These are phyloP conservation scores for Simmondsia chinensis DNA, from an alignment of 148 eudicot genomes.

Conservation along the genomic window DNA sequence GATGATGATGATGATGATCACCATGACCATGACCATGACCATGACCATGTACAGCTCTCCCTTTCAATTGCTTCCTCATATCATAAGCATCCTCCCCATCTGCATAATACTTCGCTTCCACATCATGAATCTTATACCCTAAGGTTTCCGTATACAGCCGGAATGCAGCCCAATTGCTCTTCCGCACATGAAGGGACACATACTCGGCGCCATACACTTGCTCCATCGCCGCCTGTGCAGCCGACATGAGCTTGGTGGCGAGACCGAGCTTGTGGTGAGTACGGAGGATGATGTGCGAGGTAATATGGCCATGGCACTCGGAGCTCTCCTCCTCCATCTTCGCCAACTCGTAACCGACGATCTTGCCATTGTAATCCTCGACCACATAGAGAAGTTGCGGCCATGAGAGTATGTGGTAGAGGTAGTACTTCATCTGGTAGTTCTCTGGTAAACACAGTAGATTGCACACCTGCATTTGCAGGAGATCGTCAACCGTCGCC, in stretches of 20 bases:
- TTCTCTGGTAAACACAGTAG: slow-evolving; percentile 83
- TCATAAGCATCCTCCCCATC: slow-evolving; percentile 85
- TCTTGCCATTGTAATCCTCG: slow-evolving; percentile 77
- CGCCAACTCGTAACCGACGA: slow-evolving; percentile 81
- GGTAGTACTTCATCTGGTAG: slow-evolving; percentile 92
- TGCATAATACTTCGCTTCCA: slow-evolving; percentile 91
- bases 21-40: no score
- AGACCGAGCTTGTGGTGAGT: slow-evolving; percentile 82
- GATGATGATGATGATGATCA: no score
- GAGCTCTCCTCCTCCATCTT: slow-evolving; percentile 90
- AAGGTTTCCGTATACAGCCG: slow-evolving; percentile 68
- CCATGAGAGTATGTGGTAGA: slow-evolving; percentile 94
- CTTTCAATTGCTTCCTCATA: slow-evolving; percentile 70
- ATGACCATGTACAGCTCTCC: slow-evolving; percentile 19
- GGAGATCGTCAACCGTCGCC: slow-evolving; percentile 72
- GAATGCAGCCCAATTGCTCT: slow-evolving; percentile 88
- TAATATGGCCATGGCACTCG: slow-evolving; percentile 92
- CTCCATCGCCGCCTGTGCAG: slow-evolving; percentile 91
- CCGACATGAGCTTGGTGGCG: slow-evolving; percentile 95
- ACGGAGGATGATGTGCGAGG: slow-evolving; percentile 74
- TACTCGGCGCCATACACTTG: slow-evolving; percentile 61
- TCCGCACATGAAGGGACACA: slow-evolving; percentile 77
- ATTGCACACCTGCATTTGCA: slow-evolving; percentile 86
- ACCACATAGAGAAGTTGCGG: slow-evolving; percentile 89
- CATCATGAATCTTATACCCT: slow-evolving; percentile 77